A percentile compares a stretch with the other conserved stretches of the same genome.
Evolutionary conservation across 2,329 filamentous ascomycete genomes (phyloP).

Genomic region (Xylariales sp.): DNA sequence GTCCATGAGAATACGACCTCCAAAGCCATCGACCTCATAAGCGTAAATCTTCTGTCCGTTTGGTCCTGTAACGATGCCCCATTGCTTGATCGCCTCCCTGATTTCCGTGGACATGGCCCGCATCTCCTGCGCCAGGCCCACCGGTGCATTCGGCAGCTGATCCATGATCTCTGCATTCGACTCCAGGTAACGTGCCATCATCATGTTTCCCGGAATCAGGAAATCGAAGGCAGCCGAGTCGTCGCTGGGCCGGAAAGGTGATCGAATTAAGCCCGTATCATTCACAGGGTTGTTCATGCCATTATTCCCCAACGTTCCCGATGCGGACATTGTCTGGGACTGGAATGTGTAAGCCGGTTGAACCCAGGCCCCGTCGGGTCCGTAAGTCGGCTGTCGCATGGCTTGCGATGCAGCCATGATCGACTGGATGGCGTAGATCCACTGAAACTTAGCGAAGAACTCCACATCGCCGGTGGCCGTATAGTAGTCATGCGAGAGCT

Average conservation of each 20-base stretch:
- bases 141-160: constrained; percentile 26
- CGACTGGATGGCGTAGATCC: constrained; percentile 61
- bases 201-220: constrained; percentile 74
- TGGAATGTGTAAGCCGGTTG: constrained; percentile 63
- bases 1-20: constrained; percentile 54
- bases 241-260: constrained; percentile 74
- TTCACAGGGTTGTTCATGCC: constrained; percentile 70
- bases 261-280: constrained; percentile 66
- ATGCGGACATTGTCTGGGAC: constrained; percentile 60
- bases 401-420: constrained; percentile 55
- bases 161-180: constrained; percentile 32
- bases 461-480: constrained; percentile 59
- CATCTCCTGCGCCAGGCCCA: constrained; percentile 41
- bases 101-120: constrained; percentile 52
- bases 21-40: constrained; percentile 64
- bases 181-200: constrained; percentile 53
- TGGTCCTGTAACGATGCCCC: constrained; percentile 48
- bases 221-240: constrained; percentile 74
- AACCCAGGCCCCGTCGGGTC: constrained; percentile 47
- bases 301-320: constrained; percentile 64
- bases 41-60: constrained; percentile 60
- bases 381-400: constrained; percentile 63
- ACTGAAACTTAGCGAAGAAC: constrained; percentile 65
- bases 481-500: constrained; percentile 68
- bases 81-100: constrained; percentile 57